Evolutionary conservation across 2,329 filamentous ascomycete genomes (phyloP), one percentile per base, ranked within the genome.

Genomic region (Talaromyces rugulosus): DNA sequence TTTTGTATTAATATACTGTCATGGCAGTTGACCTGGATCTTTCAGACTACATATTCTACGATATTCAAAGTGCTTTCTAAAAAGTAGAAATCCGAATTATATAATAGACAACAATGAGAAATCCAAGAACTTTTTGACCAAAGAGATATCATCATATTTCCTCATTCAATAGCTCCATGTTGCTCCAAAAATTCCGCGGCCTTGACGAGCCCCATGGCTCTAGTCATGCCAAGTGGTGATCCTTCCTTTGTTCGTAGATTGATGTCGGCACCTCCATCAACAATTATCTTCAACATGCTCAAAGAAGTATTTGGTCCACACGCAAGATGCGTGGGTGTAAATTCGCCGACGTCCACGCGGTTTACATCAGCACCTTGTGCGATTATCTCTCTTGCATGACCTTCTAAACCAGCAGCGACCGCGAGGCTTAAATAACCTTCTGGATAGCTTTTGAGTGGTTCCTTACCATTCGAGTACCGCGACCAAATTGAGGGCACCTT

Each of bases 331-430:
- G 60, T 54, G 14, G 54, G 14, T 0, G 58, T 57, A 7, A 28
- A 8, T 57, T 58, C 34, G 27, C 54, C 58, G 12, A 2, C 23
- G 31, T 44, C 56, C 9, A 59, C 50, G 50, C 14, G 30, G 27
- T 60, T 57, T 4, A 63, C 33, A 52, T 63, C 36, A 27, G 44
- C 34, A n/a, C 58, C 58, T 60, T 63, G 57, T 12, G 58, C 34
- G 47, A 63, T 60, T 18, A 63, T 47, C 5, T 47, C 28, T 27
- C 28, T 40, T 18, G 58, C 33, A 36, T 53, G 44, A 6, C 56
- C 58, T 16, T 63, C 61, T 4, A 60, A 31, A 6, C 58, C 44
- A 50, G 14, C 12, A 14, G 34, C 3, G 1, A 58, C 33, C 18
- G 61, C 58, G 27, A 60, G 28, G 11, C 18, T 50, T 14, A 63